These are phyloP conservation scores for Phyllosticta citribraziliensis DNA, from an alignment of 2,329 filamentous ascomycete genomes.

Conservation along the genomic window DNA sequence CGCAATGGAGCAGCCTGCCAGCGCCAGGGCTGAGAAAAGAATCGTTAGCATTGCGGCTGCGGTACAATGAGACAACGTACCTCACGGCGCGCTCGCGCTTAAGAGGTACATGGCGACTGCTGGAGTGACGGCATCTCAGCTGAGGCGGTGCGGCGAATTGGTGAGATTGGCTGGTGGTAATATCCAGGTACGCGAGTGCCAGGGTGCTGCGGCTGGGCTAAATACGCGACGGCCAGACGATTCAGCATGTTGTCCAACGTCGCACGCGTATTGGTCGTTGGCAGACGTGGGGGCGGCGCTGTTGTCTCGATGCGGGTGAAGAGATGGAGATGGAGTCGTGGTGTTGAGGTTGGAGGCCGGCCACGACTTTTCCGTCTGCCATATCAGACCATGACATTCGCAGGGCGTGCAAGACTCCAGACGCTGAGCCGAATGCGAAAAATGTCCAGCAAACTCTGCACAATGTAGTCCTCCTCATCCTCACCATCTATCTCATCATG, in stretches of 20 bases:
- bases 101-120: too few species aligned
- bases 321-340: neutral
- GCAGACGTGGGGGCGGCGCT: neutral
- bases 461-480: neutral
- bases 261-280: neutral
- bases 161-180: too few species aligned
- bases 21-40: neutral
- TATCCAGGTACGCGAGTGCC: neutral
- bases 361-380: neutral
- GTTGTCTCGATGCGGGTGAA: neutral
- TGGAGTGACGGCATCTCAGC: neutral
- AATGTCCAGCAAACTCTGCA: neutral
- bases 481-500: neutral
- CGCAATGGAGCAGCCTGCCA: neutral
- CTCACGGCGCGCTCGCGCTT: neutral
- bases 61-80: neutral
- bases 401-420: neutral
- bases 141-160: neutral
- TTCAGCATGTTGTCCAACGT: neutral
- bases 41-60: neutral
- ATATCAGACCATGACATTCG: neutral
- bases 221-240: neutral
- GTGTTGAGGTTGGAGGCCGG: neutral
- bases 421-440: neutral
- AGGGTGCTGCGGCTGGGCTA: neutral